These are phyloP conservation scores for Lasiosphaeris hirsuta DNA, from an alignment of 495 filamentous ascomycete genomes.

Conservation along the genomic window DNA sequence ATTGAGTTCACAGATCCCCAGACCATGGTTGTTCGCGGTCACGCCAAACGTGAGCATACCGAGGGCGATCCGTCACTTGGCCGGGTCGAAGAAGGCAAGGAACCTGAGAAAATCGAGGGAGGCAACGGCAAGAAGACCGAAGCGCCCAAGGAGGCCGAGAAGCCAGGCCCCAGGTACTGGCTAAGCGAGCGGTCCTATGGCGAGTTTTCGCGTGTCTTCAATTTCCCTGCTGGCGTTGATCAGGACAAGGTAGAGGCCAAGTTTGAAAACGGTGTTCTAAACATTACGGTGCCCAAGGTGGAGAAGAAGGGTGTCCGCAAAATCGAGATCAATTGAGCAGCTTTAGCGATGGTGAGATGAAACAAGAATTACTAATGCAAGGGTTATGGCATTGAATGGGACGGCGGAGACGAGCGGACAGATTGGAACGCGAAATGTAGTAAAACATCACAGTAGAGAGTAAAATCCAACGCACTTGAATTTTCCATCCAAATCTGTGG, in stretches of 20 bases:
- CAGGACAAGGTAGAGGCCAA: constrained; percentile 76
- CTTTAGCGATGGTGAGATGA: too few relatives aligned
- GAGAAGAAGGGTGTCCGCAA: constrained; percentile 38
- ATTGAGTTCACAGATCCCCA: constrained; percentile 83
- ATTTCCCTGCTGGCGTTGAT: constrained; percentile 70
- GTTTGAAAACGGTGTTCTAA: constrained; percentile 57
- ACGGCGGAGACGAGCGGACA: too few relatives aligned
- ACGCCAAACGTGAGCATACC: constrained; percentile 54
- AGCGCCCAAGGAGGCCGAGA: constrained; percentile 7
- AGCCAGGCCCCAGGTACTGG: constrained; percentile 62
- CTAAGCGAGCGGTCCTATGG: constrained; percentile 76
- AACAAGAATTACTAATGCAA: too few relatives aligned
- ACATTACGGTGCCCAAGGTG: constrained; percentile 75
- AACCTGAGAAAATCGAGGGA: constrained; percentile 25
- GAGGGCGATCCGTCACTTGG: constrained; percentile 36
- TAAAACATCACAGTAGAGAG: too few relatives aligned
- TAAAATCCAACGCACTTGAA: too few relatives aligned
- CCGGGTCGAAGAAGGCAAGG: constrained; percentile 15
- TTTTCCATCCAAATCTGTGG: too few relatives aligned
- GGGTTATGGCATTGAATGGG: too few relatives aligned
- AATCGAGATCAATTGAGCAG: constrained; percentile 24
- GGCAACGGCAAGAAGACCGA: constrained; percentile 8
- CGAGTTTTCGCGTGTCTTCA: constrained; percentile 78
- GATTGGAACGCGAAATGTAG: too few relatives aligned
- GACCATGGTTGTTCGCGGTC: constrained; percentile 72